A percentile compares a stretch with the other conserved stretches of the same genome.
Conservation (phyloP, 345 rosid species). For the Citrus trifoliata region DNA sequence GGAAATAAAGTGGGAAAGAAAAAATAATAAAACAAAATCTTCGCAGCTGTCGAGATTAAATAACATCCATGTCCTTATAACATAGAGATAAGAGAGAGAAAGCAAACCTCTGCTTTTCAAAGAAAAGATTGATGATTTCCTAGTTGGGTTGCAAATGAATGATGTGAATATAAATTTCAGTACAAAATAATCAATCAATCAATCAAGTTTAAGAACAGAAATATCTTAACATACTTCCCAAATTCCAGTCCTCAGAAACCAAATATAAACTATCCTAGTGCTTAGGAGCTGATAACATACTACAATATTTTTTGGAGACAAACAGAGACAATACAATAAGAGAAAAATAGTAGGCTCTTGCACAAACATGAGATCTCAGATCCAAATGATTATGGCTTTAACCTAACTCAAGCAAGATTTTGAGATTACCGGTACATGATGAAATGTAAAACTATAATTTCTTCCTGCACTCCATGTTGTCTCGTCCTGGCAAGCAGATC, state of each 20-base stretch:
- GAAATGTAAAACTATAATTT: neutral
- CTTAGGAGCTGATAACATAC: slow-evolving; percentile 12
- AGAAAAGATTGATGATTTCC: neutral
- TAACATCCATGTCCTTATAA: neutral
- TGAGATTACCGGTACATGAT: neutral
- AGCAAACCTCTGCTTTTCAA: neutral
- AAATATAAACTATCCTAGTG: slow-evolving; percentile 20
- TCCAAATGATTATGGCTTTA: neutral
- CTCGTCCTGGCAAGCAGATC: neutral
- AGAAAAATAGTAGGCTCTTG: neutral
- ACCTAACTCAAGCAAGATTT: neutral
- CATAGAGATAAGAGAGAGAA: neutral
- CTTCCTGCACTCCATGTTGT: neutral
- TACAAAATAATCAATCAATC: slow-evolving; percentile 12
- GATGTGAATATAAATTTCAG: neutral
- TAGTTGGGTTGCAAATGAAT: neutral
- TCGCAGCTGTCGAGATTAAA: neutral
- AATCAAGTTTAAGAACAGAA: slow-evolving; percentile 9
- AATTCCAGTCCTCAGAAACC: neutral
- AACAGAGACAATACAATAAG: neutral
- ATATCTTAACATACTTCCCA: slow-evolving; percentile 18
- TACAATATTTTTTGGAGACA: slow-evolving; percentile 6
- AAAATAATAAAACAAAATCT: neutral
- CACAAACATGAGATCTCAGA: neutral
- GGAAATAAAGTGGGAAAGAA: too few relatives aligned